Evolutionary conservation across 306 rosid genomes (phyloP), one percentile per base, ranked within the genome.

Genomic region (Quercus agrifolia): DNA sequence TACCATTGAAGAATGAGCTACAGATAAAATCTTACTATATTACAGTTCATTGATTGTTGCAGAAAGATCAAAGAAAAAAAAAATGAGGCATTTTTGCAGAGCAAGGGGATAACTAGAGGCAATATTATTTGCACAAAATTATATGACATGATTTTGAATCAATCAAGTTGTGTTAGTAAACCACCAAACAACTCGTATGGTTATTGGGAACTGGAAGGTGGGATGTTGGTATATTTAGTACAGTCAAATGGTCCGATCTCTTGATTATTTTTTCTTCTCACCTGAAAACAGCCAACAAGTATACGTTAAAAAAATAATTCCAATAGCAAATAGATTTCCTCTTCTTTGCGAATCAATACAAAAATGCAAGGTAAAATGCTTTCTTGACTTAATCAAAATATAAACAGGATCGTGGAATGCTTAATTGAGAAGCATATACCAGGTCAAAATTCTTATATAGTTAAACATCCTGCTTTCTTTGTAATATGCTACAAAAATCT

Each of bases 171-270:
- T 19, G 72, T 67, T 67, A 67, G 25, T 8, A 13, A 33, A 18
- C 27, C 72, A 18, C 11, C 15, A 5, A 18, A 67, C 2, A 17
- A 64, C 71, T 31, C 58, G 70, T 56, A 54, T 46, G 33, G 80
- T 66, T 81, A 82, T 59, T 78, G 69, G 23, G 82, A 74, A 77
- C 77, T 67, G 35, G 86, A 81, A 78, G 83, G 79, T 35, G 83
- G 85, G 46, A 35, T 71, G 76, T 84, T 88, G 75, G 82, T 87
- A 75, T 84, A 80, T 82, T 95, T 92, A 76, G 98, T 95, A 78
- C 97, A 95, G 74, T 95, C 98, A 71, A 79, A 93, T 15, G 99
- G 99, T 59, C 99, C 99, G 56, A 92, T 84, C 31, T 23, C 90
- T 86, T 91, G 94, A 78, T 82, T 83, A 12, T 74, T 81, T 84